Evolutionary conservation across 2,329 filamentous ascomycete genomes (phyloP).

Genomic region (Onygena corvina): DNA sequence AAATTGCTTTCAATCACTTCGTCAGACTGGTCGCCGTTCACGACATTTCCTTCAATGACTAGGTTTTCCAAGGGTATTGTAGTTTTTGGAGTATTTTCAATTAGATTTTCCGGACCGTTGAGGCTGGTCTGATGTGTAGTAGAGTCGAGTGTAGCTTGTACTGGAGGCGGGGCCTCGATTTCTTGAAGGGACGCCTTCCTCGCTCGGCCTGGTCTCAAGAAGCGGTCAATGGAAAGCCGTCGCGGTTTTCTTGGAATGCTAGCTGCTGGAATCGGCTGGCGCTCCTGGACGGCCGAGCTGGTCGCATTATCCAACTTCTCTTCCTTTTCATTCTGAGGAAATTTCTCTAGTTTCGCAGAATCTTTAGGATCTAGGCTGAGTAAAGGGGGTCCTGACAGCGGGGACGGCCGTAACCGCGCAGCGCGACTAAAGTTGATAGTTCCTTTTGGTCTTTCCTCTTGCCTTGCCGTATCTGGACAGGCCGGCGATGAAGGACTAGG

Average conservation of each 20-base stretch:
- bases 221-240: slow-evolving; percentile 9
- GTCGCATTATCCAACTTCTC: background rate
- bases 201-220: slow-evolving; percentile 11
- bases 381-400: background rate
- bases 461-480: background rate
- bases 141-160: background rate
- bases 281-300: background rate
- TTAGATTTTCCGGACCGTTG: too few species aligned
- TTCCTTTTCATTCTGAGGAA: background rate
- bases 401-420: slow-evolving; percentile 1
- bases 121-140: background rate
- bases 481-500: background rate
- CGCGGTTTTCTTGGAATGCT: background rate
- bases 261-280: background rate
- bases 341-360: background rate
- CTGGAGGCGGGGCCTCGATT: background rate
- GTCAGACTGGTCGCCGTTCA: background rate
- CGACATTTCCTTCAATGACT: background rate
- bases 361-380: background rate
- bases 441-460: background rate
- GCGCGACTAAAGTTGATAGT: slow-evolving; percentile 1
- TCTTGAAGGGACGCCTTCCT: slow-evolving; percentile 3
- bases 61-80: background rate
- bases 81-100: background rate
- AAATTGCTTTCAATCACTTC: background rate